phyloP scores from a whole-genome alignment of 768 basidiomycete genomes.

The Tubosaeta sp. region DNA sequence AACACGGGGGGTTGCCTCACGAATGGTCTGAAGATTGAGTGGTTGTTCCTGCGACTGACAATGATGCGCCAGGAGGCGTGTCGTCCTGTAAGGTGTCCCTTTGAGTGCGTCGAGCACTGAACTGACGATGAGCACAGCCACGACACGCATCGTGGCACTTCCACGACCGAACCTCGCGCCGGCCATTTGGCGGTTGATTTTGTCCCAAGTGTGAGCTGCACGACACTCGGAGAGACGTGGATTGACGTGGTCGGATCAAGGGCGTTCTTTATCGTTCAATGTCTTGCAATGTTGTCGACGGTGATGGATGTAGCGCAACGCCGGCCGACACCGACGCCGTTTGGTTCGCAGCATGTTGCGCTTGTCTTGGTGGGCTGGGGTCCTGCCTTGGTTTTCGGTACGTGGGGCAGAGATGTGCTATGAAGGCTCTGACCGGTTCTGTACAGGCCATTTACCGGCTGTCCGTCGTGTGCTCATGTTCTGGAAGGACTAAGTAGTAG shows the following conservation, averaged over 20 bases:
- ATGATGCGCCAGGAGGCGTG: neutral
- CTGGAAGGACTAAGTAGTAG: constrained; percentile 23
- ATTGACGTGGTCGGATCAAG: constrained; percentile 21
- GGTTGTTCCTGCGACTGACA: neutral
- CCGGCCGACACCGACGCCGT: constrained; percentile 40
- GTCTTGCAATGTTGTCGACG: constrained; percentile 47
- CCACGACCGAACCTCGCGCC: constrained; percentile 30
- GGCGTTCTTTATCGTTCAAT: constrained; percentile 42
- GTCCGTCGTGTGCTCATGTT: constrained; percentile 37
- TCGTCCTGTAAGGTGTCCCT: constrained; percentile 9
- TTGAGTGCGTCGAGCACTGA: neutral
- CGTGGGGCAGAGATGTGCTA: neutral
- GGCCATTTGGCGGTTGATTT: constrained; percentile 47
- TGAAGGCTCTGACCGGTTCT: constrained; percentile 1
- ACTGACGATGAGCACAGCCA: constrained; percentile 5
- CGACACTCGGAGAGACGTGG: neutral
- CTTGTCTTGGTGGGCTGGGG: constrained; percentile 57
- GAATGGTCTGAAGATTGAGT: constrained; percentile 6
- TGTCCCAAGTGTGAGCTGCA: constrained; percentile 47
- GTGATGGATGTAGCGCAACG: constrained; percentile 45
- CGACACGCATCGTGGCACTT: neutral
- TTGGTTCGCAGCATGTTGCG: constrained; percentile 65
- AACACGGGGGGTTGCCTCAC: neutral
- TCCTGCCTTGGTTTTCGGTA: constrained; percentile 53
- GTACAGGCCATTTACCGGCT: constrained; percentile 34